Conservation (phyloP, 345 rosid genomes). For the Combretum micranthum region DNA sequence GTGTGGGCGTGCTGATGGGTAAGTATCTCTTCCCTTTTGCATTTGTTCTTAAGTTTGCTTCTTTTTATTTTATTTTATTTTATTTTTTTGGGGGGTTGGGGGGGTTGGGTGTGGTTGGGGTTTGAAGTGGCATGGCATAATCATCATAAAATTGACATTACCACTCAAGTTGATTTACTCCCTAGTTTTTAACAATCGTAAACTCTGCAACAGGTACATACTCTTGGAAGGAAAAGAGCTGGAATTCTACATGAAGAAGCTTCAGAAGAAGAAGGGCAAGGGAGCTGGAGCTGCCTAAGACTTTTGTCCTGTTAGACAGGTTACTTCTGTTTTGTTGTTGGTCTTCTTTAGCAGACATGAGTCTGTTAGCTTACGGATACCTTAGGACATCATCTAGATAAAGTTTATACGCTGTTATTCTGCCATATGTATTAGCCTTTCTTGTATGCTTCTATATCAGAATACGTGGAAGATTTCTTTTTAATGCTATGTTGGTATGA, state of each 20-base stretch:
- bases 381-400: too few relatives aligned
- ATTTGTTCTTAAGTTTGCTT: not conserved
- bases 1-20: conserved; percentile 66
- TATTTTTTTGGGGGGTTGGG: too few relatives aligned
- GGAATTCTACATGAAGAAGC: conserved; percentile 26
- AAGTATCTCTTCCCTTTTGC: not conserved
- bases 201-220: conserved; percentile 15
- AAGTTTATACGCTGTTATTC: too few relatives aligned
- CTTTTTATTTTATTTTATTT: too few relatives aligned
- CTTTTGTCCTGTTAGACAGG: conserved; percentile 22
- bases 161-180: too few relatives aligned
- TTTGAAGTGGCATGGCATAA: too few relatives aligned
- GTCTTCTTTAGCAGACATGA: conserved; percentile 12
- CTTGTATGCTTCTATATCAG: not conserved
- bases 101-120: too few relatives aligned
- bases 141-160: too few relatives aligned
- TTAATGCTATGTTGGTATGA: not conserved
- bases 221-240: conserved; percentile 27
- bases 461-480: not conserved
- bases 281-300: conserved; percentile 8
- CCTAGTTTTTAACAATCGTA: too few relatives aligned
- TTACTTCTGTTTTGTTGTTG: conserved; percentile 14
- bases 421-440: too few relatives aligned
- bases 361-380: too few relatives aligned
- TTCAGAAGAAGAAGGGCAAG: conserved; percentile 24